Base-by-base conservation (phyloP, 179 eudicot species). In the Heliamphora pulchella region DNA sequence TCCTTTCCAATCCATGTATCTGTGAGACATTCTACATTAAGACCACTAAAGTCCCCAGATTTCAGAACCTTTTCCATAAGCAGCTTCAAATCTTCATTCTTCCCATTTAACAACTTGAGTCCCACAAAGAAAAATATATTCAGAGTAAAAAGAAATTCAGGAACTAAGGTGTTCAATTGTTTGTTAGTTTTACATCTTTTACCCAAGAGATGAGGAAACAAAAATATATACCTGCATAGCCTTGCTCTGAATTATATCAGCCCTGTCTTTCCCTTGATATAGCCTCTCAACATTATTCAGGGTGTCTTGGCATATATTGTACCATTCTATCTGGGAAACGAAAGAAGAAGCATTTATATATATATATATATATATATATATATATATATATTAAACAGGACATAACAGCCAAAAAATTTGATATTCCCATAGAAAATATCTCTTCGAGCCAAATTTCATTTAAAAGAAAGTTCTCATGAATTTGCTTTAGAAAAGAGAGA, bases 1-100 rank as follows among this genome's bases (percentile, higher is more conserved):
- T 91, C 87, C 79, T 89, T 93, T 80, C 97, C 98, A 75, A 93
- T 95, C 97, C 95, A 95, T 75, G 97, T 90, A 87, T 95, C 98
- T 3, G 98, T 95, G 75, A 95, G 93, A 84, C 98, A 95, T 80
- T 95, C 98, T 77, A 89, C 88, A 87, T 91, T 95, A 80, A 91
- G 81, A 76, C 91, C 90, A 80, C 86, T 86, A 66, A 93, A 83
- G 75, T 93, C 90, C 78, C 92, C 94, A 87, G 91, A 84, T 85
- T 95, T 93, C 53, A 95, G 83, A 82, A 82, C 94, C 85, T 90
- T 91, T 68, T 82, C 87, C 83, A 87, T 81, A 51, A 83, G 79
- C 79, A 88, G 83, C 88, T 89, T 93, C 87, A 89, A 71, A 87
- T 95, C 98, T 80, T 91, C 89, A 85, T 86, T 85, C 85, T 91